Conservation (phyloP, 2,329 filamentous ascomycete species). For the Leptographium lundbergii region DNA sequence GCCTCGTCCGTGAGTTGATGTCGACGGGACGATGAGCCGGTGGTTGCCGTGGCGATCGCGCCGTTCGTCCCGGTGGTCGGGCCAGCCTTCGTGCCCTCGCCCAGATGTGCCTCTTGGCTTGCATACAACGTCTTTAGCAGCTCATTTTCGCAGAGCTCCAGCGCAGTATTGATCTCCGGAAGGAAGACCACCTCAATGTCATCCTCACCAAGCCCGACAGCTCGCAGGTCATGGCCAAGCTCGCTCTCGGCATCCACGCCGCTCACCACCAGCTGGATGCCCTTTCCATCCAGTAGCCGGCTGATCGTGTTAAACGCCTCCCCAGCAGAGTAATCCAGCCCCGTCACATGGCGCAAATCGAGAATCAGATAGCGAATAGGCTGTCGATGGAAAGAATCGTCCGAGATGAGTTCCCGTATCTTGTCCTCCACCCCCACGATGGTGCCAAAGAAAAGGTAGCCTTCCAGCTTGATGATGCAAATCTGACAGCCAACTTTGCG, state of each 20-base stretch:
- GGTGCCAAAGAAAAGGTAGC: slow-evolving; percentile 96
- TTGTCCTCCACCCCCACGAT: slow-evolving; percentile 90
- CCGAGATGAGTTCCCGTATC: slow-evolving; percentile 70
- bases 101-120: slow-evolving; percentile 46
- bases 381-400: slow-evolving; percentile 61
- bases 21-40: slow-evolving; percentile 13
- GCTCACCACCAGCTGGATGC: slow-evolving; percentile 70
- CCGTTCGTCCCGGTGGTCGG: neutral
- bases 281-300: slow-evolving; percentile 63
- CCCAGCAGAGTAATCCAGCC: slow-evolving; percentile 89
- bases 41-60: neutral
- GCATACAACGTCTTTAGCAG: slow-evolving; percentile 70
- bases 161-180: slow-evolving; percentile 78
- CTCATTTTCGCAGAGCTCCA: slow-evolving; percentile 93
- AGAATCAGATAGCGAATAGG: slow-evolving; percentile 85
- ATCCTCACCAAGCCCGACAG: slow-evolving; percentile 68
- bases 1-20: slow-evolving; percentile 30
- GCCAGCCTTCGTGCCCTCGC: neutral
- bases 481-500: slow-evolving; percentile 79
- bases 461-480: slow-evolving; percentile 79
- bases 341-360: slow-evolving; percentile 80
- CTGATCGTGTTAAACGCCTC: slow-evolving; percentile 93
- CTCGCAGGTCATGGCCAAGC: slow-evolving; percentile 65
- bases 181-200: slow-evolving; percentile 68
- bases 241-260: slow-evolving; percentile 65